phyloP scores from a whole-genome alignment of 176 grass and related monocot genomes.

The Rhipidocladum racemiflorum region DNA sequence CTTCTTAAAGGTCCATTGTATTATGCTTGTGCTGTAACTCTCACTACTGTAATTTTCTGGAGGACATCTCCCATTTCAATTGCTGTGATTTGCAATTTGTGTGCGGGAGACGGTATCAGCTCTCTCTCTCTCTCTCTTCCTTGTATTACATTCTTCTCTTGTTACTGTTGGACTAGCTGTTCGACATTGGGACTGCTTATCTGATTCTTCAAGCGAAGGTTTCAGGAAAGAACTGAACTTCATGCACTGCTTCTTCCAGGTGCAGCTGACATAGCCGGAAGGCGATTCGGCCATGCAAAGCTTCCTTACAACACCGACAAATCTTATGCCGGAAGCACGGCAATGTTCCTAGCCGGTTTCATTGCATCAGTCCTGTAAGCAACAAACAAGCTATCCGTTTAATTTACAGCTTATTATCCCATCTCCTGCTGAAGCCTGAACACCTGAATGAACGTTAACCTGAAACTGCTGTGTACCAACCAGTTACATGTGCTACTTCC shows the following conservation, averaged over 20 bases:
- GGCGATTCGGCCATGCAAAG: conserved; percentile 55
- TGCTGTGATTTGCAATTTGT: conserved; percentile 78
- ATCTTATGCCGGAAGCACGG: conserved; percentile 57
- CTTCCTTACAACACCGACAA: conserved; percentile 78
- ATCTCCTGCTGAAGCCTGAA: neutral
- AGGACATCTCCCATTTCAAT: conserved; percentile 73
- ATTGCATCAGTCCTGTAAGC: conserved; percentile 66
- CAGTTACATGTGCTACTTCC: conserved; percentile 84
- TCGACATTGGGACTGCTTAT: neutral
- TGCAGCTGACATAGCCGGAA: conserved; percentile 78
- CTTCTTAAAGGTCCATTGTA: conserved; percentile 85
- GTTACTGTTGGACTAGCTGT: neutral
- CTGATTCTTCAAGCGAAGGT: neutral
- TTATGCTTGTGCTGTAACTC: conserved; percentile 66
- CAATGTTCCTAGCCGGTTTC: conserved; percentile 65
- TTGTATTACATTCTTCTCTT: neutral
- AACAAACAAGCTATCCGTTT: neutral
- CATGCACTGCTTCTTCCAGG: conserved; percentile 37
- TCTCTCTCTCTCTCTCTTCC: too few relatives aligned
- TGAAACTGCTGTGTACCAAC: conserved; percentile 9
- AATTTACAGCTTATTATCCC: neutral
- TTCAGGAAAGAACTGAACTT: neutral
- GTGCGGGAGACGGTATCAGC: conserved; percentile 68
- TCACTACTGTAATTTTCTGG: conserved; percentile 71
- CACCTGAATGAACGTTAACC: neutral